Evolutionary conservation across 768 basidiomycete genomes (phyloP), one percentile per base, ranked within the genome.

Genomic region (Naganishia randhawae): DNA sequence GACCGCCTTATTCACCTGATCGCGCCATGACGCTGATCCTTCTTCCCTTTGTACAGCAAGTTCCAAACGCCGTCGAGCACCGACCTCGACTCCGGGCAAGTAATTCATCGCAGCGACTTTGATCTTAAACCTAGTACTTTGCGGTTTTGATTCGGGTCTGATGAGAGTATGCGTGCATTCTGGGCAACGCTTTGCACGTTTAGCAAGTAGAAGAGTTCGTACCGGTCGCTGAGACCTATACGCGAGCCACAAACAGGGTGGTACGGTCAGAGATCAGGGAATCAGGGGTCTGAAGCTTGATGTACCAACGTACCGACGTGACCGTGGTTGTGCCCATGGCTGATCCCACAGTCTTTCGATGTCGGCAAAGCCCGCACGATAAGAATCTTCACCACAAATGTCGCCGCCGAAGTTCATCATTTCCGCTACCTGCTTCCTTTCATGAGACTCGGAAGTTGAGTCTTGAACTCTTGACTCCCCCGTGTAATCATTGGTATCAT

Each of bases 81-180:
- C 78, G 39, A 92, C 85, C 7, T 86, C 85, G 35, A 98, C 89
- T 2, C 88, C 85, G 0, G 96, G 96, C 17, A 99, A 83, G 80
- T 98, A 98, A 77, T 90, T 95, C 32, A 91, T 86, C 0, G 95
- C 96, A 66, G 95, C 91, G 61, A 98, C 87, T 80, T 98, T 98
- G 81, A 99, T 97, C 81, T 97, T 97, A 84, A 88, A 97, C 19
- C 92, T 86, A 27, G 54, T 89, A 19, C 91, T 92, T 73, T 92
- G 91, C 0, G 93, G 89, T 77, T 99, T 99, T 76, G 94, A 90
- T 78, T 99, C 96, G 3, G 96, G 96, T 78, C 97, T 96, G 81
- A 97, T 96, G 71, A 99, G 85, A 73, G 98, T 96, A 79, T 98
- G 95, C 19, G 90, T 88, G 77, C 96, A 99, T 1, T 84, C 85